Conservation (phyloP, 768 basidiomycete species). For the Tricholoma terreum region DNA sequence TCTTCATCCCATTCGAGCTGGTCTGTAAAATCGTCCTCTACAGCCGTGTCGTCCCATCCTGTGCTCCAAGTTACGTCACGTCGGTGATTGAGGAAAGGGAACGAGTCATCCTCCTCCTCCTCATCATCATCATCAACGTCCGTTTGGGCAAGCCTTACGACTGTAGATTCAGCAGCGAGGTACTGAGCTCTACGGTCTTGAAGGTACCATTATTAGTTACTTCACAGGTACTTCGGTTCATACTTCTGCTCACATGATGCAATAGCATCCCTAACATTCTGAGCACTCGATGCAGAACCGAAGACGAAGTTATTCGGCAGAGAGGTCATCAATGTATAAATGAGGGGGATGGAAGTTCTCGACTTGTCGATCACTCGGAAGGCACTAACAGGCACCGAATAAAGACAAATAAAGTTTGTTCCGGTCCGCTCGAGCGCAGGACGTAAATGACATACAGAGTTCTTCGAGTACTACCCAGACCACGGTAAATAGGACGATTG, state of each 20-base stretch:
- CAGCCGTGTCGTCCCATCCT: constrained; percentile 8
- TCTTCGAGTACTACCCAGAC: too few relatives aligned
- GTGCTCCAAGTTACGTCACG: constrained; percentile 21
- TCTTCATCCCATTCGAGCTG: constrained; percentile 22
- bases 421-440: too few relatives aligned
- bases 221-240: neutral
- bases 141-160: constrained; percentile 41
- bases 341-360: neutral
- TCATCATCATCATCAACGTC: constrained; percentile 41
- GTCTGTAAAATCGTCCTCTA: constrained; percentile 14
- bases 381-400: too few relatives aligned
- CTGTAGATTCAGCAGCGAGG: constrained; percentile 56
- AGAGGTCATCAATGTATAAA: constrained; percentile 37
- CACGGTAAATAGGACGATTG: too few relatives aligned
- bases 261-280: constrained; percentile 53
- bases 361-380: too few relatives aligned
- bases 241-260: constrained; percentile 48
- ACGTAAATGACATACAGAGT: too few relatives aligned
- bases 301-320: constrained; percentile 42
- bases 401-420: too few relatives aligned
- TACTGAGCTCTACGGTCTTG: constrained; percentile 71
- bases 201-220: neutral
- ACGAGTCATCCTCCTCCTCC: too few relatives aligned
- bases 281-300: constrained; percentile 46
- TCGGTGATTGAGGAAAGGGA: constrained; percentile 15